Percentiles rank a stretch among this genome's conserved stretches.
Conservation (phyloP, 805 yeast genomes). For the Ogataea trehalophila region DNA sequence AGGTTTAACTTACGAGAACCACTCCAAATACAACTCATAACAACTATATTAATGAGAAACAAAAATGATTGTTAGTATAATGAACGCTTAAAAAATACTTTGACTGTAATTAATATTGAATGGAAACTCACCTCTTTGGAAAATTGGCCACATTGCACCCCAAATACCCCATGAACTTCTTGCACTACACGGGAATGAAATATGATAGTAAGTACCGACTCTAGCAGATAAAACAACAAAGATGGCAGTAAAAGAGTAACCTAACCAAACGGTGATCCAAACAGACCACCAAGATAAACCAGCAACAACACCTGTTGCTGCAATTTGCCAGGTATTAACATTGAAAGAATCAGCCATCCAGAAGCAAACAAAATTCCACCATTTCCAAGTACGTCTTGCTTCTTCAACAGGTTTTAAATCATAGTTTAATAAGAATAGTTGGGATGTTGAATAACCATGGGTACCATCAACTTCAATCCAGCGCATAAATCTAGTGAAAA, state of each 20-base stretch:
- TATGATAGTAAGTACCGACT: conserved; percentile 75
- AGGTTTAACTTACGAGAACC: conserved; percentile 46
- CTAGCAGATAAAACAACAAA: conserved; percentile 72
- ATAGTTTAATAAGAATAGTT: conserved; percentile 64
- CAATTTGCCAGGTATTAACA: conserved; percentile 88
- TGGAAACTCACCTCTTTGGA: conserved; percentile 47
- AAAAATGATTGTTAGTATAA: too few species aligned
- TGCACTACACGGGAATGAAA: conserved; percentile 78
- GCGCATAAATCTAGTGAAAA: conserved; percentile 6
- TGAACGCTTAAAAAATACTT: too few species aligned
- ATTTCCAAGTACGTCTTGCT: conserved; percentile 74
- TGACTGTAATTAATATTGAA: too few species aligned
- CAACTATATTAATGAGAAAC: conserved; percentile 35
- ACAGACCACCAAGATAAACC: conserved; percentile 90
- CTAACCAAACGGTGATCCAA: conserved; percentile 87
- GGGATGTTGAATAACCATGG: conserved; percentile 41
- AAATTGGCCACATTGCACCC: conserved; percentile 84
- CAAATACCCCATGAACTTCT: conserved; percentile 83
- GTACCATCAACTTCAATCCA: conserved; percentile 27
- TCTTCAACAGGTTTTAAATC: conserved; percentile 79
- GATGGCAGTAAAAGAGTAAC: conserved; percentile 64
- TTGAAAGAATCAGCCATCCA: conserved; percentile 92
- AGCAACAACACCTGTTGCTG: conserved; percentile 73
- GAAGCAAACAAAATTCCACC: conserved; percentile 74
- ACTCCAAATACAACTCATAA: conserved; percentile 76